Evolutionary conservation across 2,329 filamentous ascomycete genomes (phyloP).

Genomic region (Dryadomyces quercivorus): DNA sequence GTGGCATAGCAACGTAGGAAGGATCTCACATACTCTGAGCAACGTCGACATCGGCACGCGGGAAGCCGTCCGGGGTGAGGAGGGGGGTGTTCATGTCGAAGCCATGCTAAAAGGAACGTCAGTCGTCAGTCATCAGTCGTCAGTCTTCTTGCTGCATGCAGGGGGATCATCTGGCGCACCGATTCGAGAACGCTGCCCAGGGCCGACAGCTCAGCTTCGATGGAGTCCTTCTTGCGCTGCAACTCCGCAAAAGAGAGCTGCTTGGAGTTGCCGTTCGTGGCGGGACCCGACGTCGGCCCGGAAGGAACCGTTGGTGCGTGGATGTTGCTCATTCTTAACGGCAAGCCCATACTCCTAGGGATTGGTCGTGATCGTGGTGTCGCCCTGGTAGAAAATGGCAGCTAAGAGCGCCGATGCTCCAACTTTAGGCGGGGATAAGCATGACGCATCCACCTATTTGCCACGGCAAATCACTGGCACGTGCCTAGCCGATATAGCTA

Average conservation of each 20-base stretch:
- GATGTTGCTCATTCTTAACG: constrained; percentile 39
- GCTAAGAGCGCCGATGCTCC: background rate
- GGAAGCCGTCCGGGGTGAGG: constrained; percentile 81
- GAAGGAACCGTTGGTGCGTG: constrained; percentile 54
- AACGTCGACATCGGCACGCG: constrained; percentile 85
- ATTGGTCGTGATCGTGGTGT: background rate
- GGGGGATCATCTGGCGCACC: constrained; percentile 33
- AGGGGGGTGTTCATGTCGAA: constrained; percentile 87
- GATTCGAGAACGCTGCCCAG: constrained; percentile 80
- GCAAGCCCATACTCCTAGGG: constrained; percentile 18
- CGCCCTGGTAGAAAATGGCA: background rate
- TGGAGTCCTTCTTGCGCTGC: constrained; percentile 67
- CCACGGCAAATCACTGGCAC: background rate
- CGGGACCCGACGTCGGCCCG: constrained; percentile 55
- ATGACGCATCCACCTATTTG: constrained; percentile 6
- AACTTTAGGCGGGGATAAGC: constrained; percentile 8
- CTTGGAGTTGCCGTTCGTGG: constrained; percentile 47
- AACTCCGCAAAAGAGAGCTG: constrained; percentile 66
- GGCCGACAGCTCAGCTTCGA: constrained; percentile 79
- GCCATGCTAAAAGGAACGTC: constrained; percentile 52
- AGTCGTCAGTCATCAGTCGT: background rate
- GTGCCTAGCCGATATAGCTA: background rate
- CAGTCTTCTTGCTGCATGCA: no score
- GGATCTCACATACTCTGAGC: constrained; percentile 59
- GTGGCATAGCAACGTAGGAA: background rate